Evolutionary conservation across 208 protist genomes (phyloP), one percentile per base, ranked within the genome.

Genomic region (Crithidia acanthocephali): DNA sequence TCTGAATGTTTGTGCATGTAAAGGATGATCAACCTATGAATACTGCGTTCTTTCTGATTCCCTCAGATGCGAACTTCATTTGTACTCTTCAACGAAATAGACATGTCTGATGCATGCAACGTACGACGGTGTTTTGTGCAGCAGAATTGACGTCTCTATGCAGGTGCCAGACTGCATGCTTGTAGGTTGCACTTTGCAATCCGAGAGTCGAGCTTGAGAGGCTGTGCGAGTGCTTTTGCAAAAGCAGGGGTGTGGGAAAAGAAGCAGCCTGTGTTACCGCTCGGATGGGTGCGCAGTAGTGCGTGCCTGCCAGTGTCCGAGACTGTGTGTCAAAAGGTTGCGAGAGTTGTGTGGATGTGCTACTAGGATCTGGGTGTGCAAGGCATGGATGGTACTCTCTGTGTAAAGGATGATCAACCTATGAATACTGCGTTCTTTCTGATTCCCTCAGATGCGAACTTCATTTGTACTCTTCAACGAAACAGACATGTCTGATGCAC

Each of bases 251-350:
- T n/a, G n/a, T n/a, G n/a, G n/a, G n/a, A 48, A 48, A 48, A 48
- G 18, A 48, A 74, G 85, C 85, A 87, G 72, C 70, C 79, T 87
- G 88, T 94, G 88, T 94, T 94, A 94, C 88, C 86, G 78, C 73
- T 81, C 56, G 58, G 71, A 68, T 59, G 40, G 63, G 59, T 52
- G 8, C 56, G 30, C 40, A 33, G 18, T 25, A 55, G 52, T 37
- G 51, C 28, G 61, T 69, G 40, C 55, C 48, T 44, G 23, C 51
- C 66, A 27, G 64, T 94, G 61, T 74, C 79, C 72, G 82, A 77
- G 77, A 72, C 27, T 76, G 77, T 76, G 88, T 94, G 88, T 94
- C 88, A 94, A 94, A 90, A 83, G 53, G 59, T 28, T 68, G 69
- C 69, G n/a, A 75, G 68, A 65, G 25, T 55, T n/a, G 33, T n/a